Conservation (phyloP, 768 basidiomycete species). For the Boletus huronensis region DNA sequence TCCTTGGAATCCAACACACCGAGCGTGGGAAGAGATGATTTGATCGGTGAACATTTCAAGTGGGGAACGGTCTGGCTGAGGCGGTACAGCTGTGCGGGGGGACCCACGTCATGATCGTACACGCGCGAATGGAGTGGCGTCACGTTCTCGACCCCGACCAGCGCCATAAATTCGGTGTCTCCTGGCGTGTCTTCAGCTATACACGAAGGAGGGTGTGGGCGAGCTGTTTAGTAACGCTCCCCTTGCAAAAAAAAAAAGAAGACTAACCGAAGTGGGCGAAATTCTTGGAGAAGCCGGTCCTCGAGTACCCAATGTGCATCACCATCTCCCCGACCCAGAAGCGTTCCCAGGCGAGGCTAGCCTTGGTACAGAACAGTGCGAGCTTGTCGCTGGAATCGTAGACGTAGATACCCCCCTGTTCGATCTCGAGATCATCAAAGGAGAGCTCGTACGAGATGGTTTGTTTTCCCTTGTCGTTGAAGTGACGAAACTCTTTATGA, state of each 20-base stretch:
- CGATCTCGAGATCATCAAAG: conserved; percentile 42
- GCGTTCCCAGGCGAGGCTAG: conserved; percentile 50
- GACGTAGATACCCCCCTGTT: conserved; percentile 55
- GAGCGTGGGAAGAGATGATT: conserved; percentile 14
- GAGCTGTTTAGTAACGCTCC: neutral
- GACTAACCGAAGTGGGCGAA: conserved; percentile 48
- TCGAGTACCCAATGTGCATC: conserved; percentile 39
- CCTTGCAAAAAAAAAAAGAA: neutral
- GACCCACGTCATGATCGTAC: conserved; percentile 1
- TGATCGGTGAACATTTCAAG: conserved; percentile 36
- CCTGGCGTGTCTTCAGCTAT: conserved; percentile 53
- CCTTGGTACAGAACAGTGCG: conserved; percentile 56
- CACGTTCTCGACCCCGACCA: conserved; percentile 38
- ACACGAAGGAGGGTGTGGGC: neutral
- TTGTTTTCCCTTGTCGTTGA: conserved; percentile 5
- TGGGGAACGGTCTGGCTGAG: conserved; percentile 46
- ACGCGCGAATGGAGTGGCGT: conserved; percentile 10
- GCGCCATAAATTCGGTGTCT: conserved; percentile 44
- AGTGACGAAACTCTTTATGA: conserved; percentile 4
- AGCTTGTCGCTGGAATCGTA: conserved; percentile 53
- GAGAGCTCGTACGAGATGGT: conserved; percentile 50
- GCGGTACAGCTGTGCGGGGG: conserved; percentile 34
- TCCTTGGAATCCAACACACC: conserved; percentile 44
- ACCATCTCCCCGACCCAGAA: conserved; percentile 64
- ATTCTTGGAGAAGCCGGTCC: conserved; percentile 38